Evolutionary conservation across 2,329 filamentous ascomycete species (phyloP).

Genomic region (Dendrostoma leiphaemia): DNA sequence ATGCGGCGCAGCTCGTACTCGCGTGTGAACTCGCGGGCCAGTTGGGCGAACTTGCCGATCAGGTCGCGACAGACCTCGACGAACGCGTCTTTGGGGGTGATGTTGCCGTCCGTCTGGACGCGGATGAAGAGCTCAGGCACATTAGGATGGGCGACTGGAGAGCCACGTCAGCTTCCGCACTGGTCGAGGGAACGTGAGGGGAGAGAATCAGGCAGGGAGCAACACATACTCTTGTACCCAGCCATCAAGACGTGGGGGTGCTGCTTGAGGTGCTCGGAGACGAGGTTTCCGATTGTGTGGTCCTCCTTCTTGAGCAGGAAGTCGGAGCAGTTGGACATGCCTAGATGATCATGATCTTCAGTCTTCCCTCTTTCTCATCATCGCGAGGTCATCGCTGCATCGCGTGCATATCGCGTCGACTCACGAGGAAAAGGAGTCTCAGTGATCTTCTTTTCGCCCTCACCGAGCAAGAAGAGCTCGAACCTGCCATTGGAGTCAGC

Average conservation of each 20-base stretch:
- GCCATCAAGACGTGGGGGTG: slow-evolving; percentile 84
- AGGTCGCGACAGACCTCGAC: slow-evolving; percentile 78
- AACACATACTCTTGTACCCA: slow-evolving; percentile 77
- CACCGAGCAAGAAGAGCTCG: slow-evolving; percentile 84
- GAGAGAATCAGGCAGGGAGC: background rate
- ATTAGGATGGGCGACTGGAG: slow-evolving; percentile 57
- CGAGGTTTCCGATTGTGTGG: slow-evolving; percentile 89
- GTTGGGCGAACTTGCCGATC: slow-evolving; percentile 73
- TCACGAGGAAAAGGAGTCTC: slow-evolving; percentile 85
- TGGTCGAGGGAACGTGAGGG: background rate
- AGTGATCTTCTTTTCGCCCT: slow-evolving; percentile 91
- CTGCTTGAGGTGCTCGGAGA: slow-evolving; percentile 81
- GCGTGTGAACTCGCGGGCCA: slow-evolving; percentile 87
- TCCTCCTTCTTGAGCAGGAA: slow-evolving; percentile 97
- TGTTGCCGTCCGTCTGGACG: slow-evolving; percentile 84
- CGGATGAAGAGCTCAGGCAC: slow-evolving; percentile 67
- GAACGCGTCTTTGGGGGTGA: slow-evolving; percentile 87
- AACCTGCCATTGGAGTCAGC: slow-evolving; percentile 57
- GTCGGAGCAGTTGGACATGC: slow-evolving; percentile 90
- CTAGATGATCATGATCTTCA: slow-evolving; percentile 45
- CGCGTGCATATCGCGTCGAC: slow-evolving; percentile 28
- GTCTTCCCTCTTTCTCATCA: slow-evolving; percentile 4
- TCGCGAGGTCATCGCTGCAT: background rate
- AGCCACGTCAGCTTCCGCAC: background rate
- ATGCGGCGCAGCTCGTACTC: slow-evolving; percentile 89